Percentiles rank a stretch among this genome's conserved stretches.
Evolutionary conservation across 371 early-diverging fungal species (phyloP).

Genomic region (Parasitella parasitica): DNA sequence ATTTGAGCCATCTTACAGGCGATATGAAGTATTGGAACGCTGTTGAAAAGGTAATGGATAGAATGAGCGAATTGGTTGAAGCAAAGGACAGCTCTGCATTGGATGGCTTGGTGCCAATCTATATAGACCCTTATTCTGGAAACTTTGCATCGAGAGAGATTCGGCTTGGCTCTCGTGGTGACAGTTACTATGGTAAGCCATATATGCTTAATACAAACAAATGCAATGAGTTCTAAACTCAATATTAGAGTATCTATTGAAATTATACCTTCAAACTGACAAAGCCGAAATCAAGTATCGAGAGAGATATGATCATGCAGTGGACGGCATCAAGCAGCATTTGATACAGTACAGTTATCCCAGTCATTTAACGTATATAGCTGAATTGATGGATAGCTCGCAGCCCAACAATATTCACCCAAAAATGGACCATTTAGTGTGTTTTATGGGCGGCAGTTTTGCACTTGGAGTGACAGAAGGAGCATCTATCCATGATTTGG

Average conservation of each 20-base stretch:
- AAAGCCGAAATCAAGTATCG: slow-evolving; percentile 64
- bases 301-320: slow-evolving; percentile 69
- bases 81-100: slow-evolving; percentile 25
- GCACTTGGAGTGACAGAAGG: slow-evolving; percentile 78
- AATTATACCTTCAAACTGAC: slow-evolving; percentile 80
- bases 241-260: slow-evolving; percentile 92
- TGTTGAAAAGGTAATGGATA: slow-evolving; percentile 68
- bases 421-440: slow-evolving; percentile 93
- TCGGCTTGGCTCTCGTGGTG: slow-evolving; percentile 80
- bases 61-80: slow-evolving; percentile 46
- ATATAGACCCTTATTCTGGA: slow-evolving; percentile 52
- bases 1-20: slow-evolving; percentile 75
- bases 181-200: slow-evolving; percentile 83
- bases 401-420: slow-evolving; percentile 42
- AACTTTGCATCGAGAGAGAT: slow-evolving; percentile 54
- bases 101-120: slow-evolving; percentile 82
- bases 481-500: slow-evolving; percentile 24
- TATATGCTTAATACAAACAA: too few relatives aligned
- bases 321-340: slow-evolving; percentile 71
- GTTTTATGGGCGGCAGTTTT: slow-evolving; percentile 87
- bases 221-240: too few relatives aligned
- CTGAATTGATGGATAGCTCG: slow-evolving; percentile 54
- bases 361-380: slow-evolving; percentile 67
- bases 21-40: slow-evolving; percentile 69
- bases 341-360: slow-evolving; percentile 65